These are phyloP conservation scores for Suhomyces bolitotheri DNA, from an alignment of 1,139 yeast species.

Conservation along the genomic window DNA sequence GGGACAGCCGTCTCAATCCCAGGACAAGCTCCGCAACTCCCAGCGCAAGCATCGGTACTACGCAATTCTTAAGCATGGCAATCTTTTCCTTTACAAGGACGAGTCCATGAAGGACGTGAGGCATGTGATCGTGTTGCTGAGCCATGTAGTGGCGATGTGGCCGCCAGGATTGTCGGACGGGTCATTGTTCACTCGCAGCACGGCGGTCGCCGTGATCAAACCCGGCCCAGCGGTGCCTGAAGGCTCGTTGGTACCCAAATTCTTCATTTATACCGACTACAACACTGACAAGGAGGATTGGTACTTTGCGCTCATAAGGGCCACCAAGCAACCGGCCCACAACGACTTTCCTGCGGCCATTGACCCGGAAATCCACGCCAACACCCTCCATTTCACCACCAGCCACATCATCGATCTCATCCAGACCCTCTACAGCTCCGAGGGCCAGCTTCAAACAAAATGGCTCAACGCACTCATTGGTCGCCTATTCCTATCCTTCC, in stretches of 20 bases:
- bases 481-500: slow-evolving; percentile 72
- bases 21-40: slow-evolving; percentile 18
- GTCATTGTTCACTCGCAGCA: slow-evolving; percentile 73
- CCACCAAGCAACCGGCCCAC: slow-evolving; percentile 56
- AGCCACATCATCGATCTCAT: slow-evolving; percentile 71
- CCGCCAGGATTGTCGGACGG: slow-evolving; percentile 74
- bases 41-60: slow-evolving; percentile 61
- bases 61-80: slow-evolving; percentile 79
- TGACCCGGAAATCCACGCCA: slow-evolving; percentile 55
- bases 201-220: slow-evolving; percentile 68
- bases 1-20: slow-evolving; percentile 8
- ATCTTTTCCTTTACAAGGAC: slow-evolving; percentile 75
- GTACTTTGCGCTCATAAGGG: slow-evolving; percentile 81
- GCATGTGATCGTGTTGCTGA: slow-evolving; percentile 76
- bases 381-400: slow-evolving; percentile 70
- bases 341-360: slow-evolving; percentile 16
- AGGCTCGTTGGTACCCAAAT: slow-evolving; percentile 26
- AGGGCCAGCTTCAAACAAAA: slow-evolving; percentile 77
- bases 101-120: slow-evolving; percentile 65
- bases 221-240: slow-evolving; percentile 1
- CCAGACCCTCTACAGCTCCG: slow-evolving; percentile 75
- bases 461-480: slow-evolving; percentile 92
- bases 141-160: slow-evolving; percentile 79
- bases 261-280: slow-evolving; percentile 73
- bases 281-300: slow-evolving; percentile 88